Conservation (phyloP, 2,329 filamentous ascomycete genomes). For the Rhytidhysteron rufulum region DNA sequence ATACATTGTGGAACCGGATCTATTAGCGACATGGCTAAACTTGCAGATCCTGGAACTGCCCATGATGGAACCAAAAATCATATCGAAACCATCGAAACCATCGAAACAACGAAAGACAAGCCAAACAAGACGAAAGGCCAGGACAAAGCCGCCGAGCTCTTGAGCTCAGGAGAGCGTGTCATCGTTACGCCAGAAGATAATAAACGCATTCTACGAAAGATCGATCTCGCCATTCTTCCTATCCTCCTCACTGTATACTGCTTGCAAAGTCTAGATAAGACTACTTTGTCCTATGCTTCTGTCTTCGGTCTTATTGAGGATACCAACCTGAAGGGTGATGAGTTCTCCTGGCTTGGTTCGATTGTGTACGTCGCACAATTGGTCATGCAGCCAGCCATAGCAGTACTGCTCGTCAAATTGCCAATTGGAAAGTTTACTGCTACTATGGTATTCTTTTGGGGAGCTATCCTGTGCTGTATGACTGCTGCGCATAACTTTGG, state of each 20-base stretch:
- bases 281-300: slow-evolving; percentile 50
- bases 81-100: slow-evolving; percentile 15
- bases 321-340: slow-evolving; percentile 44
- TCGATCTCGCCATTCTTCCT: slow-evolving; percentile 51
- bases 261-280: slow-evolving; percentile 61
- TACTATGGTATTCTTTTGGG: slow-evolving; percentile 61
- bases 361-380: slow-evolving; percentile 55
- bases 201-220: slow-evolving; percentile 47
- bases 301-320: slow-evolving; percentile 48
- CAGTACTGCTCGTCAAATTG: slow-evolving; percentile 28
- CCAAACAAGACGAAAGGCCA: slow-evolving; percentile 15
- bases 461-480: slow-evolving; percentile 57
- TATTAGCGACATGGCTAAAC: too few species aligned
- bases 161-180: slow-evolving; percentile 45
- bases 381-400: too few species aligned
- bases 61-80: slow-evolving; percentile 18
- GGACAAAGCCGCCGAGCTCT: slow-evolving; percentile 50
- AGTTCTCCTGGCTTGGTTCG: slow-evolving; percentile 50
- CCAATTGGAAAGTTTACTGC: slow-evolving; percentile 51
- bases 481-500: slow-evolving; percentile 59
- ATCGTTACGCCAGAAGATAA: slow-evolving; percentile 53
- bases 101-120: slow-evolving; percentile 25
- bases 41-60: too few species aligned
- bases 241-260: slow-evolving; percentile 56
- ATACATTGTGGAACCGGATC: too few species aligned